phyloP scores from a whole-genome alignment of 306 rosid species.

The Acmispon strigosus region DNA sequence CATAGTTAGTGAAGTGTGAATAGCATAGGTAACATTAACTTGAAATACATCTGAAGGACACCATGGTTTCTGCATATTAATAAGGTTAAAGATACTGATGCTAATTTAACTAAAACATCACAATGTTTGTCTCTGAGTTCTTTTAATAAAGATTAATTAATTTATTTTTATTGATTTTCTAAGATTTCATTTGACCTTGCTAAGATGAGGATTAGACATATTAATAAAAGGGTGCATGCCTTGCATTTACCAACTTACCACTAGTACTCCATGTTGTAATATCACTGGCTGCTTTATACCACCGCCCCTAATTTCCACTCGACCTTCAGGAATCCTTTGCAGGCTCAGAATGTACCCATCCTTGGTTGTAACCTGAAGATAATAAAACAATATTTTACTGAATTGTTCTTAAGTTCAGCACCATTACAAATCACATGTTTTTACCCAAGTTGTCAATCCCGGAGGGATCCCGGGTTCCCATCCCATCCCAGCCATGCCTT shows the following conservation, averaged over 20 bases:
- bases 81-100: background rate
- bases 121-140: too few species aligned
- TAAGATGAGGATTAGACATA: too few species aligned
- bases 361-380: constrained; percentile 54
- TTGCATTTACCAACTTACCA: constrained; percentile 38
- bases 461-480: too few species aligned
- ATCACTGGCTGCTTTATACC: constrained; percentile 59
- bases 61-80: background rate
- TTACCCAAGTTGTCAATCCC: too few species aligned
- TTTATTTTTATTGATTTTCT: too few species aligned
- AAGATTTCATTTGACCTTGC: too few species aligned
- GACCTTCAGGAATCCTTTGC: constrained; percentile 77
- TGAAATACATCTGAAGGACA: too few species aligned
- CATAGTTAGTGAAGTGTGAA: background rate
- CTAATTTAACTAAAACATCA: background rate
- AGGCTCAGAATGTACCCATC: constrained; percentile 71
- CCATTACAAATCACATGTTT: too few species aligned
- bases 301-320: constrained; percentile 2
- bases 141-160: too few species aligned
- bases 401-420: background rate
- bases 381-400: background rate
- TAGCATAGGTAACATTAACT: too few species aligned
- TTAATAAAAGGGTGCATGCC: too few species aligned
- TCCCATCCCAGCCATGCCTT: too few species aligned
- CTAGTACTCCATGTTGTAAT: constrained; percentile 73